Evolutionary conservation across 768 basidiomycete genomes (phyloP).

Genomic region (Suillus bovinus): DNA sequence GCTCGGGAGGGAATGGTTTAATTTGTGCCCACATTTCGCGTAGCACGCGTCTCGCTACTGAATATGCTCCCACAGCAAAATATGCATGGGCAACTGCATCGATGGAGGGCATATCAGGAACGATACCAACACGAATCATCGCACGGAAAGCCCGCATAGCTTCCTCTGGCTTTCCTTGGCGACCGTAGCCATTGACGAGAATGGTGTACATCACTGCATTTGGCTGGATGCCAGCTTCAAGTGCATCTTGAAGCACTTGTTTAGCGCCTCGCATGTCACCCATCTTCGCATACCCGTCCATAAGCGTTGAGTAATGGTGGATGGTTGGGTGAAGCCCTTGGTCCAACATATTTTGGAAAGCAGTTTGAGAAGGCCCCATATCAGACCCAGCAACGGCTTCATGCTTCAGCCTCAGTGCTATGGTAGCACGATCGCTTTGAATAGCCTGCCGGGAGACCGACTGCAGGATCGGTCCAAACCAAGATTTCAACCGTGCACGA

Average conservation of each 20-base stretch:
- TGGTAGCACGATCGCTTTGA: conserved; percentile 55
- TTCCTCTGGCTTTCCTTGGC: conserved; percentile 51
- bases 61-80: conserved; percentile 53
- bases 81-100: conserved; percentile 73
- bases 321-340: conserved; percentile 71
- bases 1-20: conserved; percentile 55
- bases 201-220: conserved; percentile 76
- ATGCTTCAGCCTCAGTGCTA: conserved; percentile 63
- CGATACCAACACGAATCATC: conserved; percentile 62
- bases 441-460: conserved; percentile 49
- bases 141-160: conserved; percentile 57
- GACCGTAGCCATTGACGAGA: conserved; percentile 70
- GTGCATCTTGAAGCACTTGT: conserved; percentile 53
- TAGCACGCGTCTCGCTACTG: conserved; percentile 53
- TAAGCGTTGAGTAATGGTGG: conserved; percentile 73
- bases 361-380: conserved; percentile 47
- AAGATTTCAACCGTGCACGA: conserved; percentile 30
- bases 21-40: conserved; percentile 65
- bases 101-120: conserved; percentile 70
- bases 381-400: conserved; percentile 57
- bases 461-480: conserved; percentile 43
- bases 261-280: conserved; percentile 64
- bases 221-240: conserved; percentile 50
- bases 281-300: conserved; percentile 65
- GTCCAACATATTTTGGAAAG: conserved; percentile 59